phyloP scores from a whole-genome alignment of 202 grass and related monocot genomes.

The Dendrocalamus latiflorus region DNA sequence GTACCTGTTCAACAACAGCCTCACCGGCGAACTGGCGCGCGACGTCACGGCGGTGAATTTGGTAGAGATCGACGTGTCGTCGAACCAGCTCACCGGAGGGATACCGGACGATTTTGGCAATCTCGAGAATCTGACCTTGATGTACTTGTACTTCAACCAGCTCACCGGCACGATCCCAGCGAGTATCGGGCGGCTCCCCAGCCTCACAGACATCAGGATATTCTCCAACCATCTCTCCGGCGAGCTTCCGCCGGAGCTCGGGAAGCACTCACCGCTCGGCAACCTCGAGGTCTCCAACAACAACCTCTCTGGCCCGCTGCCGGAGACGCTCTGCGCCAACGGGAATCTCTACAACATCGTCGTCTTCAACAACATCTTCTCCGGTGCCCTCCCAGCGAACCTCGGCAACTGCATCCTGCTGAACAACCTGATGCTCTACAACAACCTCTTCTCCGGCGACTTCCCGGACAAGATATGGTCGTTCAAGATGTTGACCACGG shows the following conservation, averaged over 20 bases:
- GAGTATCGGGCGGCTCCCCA: constrained; percentile 26
- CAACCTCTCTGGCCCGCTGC: constrained; percentile 29
- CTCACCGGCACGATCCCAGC: constrained; percentile 39
- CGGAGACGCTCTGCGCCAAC: constrained; percentile 9
- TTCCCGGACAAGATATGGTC: constrained; percentile 37
- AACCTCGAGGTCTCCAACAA: constrained; percentile 15
- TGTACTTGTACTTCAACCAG: constrained; percentile 18
- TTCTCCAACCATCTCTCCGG: constrained; percentile 24
- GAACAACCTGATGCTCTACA: not conserved
- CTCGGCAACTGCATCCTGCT: not conserved
- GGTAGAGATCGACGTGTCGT: too few species aligned
- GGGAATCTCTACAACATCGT: not conserved
- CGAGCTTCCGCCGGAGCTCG: constrained; percentile 25
- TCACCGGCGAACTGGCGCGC: too few species aligned
- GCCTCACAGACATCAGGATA: not conserved
- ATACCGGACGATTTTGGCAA: constrained; percentile 22
- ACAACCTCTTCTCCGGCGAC: not conserved
- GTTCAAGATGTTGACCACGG: not conserved
- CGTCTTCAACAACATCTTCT: not conserved
- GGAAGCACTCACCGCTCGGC: constrained; percentile 29
- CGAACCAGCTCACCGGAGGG: too few species aligned
- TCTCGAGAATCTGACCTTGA: constrained; percentile 5
- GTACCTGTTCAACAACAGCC: too few species aligned
- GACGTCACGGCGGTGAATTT: too few species aligned
- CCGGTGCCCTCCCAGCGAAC: too few species aligned